These are phyloP conservation scores for Beauveria rudraprayagi DNA, from an alignment of 2,329 filamentous ascomycete species.

Conservation along the genomic window DNA sequence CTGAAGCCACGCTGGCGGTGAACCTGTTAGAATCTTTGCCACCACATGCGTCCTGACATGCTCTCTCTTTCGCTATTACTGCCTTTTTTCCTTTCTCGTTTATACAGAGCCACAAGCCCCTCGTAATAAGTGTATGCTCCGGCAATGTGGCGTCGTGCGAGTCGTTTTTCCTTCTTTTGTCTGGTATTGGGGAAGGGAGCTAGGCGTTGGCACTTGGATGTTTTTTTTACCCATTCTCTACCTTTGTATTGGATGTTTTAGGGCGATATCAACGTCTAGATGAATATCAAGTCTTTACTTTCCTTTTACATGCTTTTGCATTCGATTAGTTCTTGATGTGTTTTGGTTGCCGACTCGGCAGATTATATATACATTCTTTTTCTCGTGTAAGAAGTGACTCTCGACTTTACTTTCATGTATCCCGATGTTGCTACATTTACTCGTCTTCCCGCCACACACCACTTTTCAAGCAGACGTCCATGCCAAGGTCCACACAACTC, in stretches of 20 bases:
- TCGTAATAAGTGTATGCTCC: neutral
- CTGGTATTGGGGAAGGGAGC: neutral
- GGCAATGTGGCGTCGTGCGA: neutral
- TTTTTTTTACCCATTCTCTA: neutral
- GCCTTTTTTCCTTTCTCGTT: neutral
- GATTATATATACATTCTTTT: no score
- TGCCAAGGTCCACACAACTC: no score
- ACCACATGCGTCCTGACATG: neutral
- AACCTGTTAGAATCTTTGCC: neutral
- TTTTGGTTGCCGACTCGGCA: no score
- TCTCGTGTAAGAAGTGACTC: no score
- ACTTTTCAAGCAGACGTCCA: no score
- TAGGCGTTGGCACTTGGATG: neutral
- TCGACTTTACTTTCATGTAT: no score
- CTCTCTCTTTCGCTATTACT: neutral
- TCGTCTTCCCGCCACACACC: no score
- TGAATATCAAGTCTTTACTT: no score
- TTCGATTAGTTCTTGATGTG: no score
- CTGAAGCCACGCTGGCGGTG: neutral
- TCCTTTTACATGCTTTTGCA: no score
- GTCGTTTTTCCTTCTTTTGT: neutral
- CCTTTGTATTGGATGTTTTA: neutral
- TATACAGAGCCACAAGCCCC: neutral
- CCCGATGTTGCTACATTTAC: no score
- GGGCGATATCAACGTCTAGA: no score